Percentiles rank a stretch among this genome's conserved stretches.
phyloP scores from a whole-genome alignment of 1,139 yeast genomes.

The Blastobotrys indianensis region DNA sequence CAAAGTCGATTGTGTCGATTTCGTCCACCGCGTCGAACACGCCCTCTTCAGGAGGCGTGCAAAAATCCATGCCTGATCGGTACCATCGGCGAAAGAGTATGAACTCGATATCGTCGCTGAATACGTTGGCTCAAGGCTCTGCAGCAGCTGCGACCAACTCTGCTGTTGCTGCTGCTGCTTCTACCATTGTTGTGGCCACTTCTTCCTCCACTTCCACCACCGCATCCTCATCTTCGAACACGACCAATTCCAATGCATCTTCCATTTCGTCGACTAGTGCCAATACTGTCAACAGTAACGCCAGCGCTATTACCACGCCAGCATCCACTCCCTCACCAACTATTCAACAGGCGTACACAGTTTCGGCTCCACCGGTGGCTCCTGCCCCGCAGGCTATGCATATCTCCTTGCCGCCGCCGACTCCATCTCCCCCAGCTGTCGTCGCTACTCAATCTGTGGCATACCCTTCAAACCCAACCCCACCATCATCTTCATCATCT shows the following conservation, averaged over 20 bases:
- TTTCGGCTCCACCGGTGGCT: constrained; percentile 5
- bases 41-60: constrained; percentile 5
- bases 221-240: constrained; percentile 14
- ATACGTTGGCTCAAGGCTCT: constrained; percentile 8
- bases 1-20: constrained; percentile 5
- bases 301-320: constrained; percentile 12
- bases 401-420: constrained; percentile 11
- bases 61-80: constrained; percentile 23
- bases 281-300: constrained; percentile 5
- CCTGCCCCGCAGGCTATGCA: constrained; percentile 4
- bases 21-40: neutral
- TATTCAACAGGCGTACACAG: neutral
- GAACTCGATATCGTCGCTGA: constrained; percentile 14
- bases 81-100: constrained; percentile 27
- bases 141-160: constrained; percentile 13
- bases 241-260: constrained; percentile 12
- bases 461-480: neutral
- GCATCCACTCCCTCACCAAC: constrained; percentile 11
- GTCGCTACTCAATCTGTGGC: constrained; percentile 1
- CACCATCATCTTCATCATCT: constrained; percentile 2
- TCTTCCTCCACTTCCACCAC: constrained; percentile 14
- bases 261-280: constrained; percentile 7
- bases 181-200: constrained; percentile 9
- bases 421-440: constrained; percentile 4
- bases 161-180: constrained; percentile 10